Evolutionary conservation across 495 filamentous ascomycete genomes (phyloP).

Genomic region (Hypoxylon fragiforme): DNA sequence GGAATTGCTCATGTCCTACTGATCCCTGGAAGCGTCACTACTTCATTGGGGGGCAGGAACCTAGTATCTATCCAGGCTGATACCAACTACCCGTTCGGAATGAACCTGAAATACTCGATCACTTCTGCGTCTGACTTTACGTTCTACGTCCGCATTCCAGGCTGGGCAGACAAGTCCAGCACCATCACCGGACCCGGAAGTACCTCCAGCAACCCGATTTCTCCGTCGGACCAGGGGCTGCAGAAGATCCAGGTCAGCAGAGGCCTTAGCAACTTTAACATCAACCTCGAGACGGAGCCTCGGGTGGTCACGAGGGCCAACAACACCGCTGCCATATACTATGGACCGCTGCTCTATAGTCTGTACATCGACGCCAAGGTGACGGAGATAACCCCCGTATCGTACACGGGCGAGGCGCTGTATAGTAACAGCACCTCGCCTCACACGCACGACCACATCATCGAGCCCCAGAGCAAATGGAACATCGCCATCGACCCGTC

Average conservation of each 20-base stretch:
- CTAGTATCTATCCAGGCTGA: conserved; percentile 30
- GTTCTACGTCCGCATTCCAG: conserved; percentile 57
- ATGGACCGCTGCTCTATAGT: conserved; percentile 59
- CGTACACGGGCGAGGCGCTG: conserved; percentile 17
- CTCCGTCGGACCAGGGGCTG: conserved; percentile 38
- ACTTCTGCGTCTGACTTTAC: conserved; percentile 44
- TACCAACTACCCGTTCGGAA: conserved; percentile 59
- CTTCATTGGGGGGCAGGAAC: conserved; percentile 35
- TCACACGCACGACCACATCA: conserved; percentile 35
- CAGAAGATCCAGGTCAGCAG: conserved; percentile 42
- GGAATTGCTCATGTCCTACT: conserved; percentile 50
- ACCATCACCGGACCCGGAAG: conserved; percentile 16
- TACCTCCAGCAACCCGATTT: conserved; percentile 8
- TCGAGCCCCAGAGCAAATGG: conserved; percentile 48
- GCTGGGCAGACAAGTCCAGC: conserved; percentile 46
- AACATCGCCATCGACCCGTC: conserved; percentile 55
- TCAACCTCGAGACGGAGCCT: conserved; percentile 38
- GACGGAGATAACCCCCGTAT: conserved; percentile 13
- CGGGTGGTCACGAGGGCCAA: conserved; percentile 51
- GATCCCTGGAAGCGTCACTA: conserved; percentile 41
- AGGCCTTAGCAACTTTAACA: conserved; percentile 37
- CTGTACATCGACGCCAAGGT: conserved; percentile 46
- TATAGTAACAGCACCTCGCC: conserved; percentile 24
- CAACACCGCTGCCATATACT: conserved; percentile 58
- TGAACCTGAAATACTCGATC: conserved; percentile 53